These are phyloP conservation scores for Pterula multifida DNA, from an alignment of 1,284 basidiomycete species.

Conservation along the genomic window DNA sequence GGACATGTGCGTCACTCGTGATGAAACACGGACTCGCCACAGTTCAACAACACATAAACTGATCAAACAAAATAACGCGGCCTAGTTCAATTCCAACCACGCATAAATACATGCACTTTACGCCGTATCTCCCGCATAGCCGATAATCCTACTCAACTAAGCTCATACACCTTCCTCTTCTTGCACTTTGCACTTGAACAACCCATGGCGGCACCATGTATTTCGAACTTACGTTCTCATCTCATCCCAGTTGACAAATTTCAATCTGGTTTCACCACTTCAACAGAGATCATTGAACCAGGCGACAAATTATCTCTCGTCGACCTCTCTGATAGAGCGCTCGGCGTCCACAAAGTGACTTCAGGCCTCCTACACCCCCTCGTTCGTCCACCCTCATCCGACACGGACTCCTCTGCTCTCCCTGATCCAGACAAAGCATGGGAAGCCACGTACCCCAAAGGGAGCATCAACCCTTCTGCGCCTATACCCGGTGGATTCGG, in stretches of 20 bases:
- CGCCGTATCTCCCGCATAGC: no score
- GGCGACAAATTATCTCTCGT: background rate
- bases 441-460: conserved; percentile 48
- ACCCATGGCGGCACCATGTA: no score
- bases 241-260: background rate
- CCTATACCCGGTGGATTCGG: conserved; percentile 44
- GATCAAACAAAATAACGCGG: no score
- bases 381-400: conserved; percentile 20
- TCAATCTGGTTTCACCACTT: background rate
- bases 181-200: no score
- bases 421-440: conserved; percentile 28
- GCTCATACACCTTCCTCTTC: no score
- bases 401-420: background rate
- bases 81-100: no score
- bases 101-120: no score
- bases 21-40: no score
- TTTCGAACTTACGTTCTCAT: no score
- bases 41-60: no score
- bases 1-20: no score
- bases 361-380: conserved; percentile 26
- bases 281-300: background rate
- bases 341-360: conserved; percentile 36
- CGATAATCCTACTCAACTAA: no score
- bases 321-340: conserved; percentile 8
- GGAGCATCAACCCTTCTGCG: conserved; percentile 45